Evolutionary conservation across 495 filamentous ascomycete genomes (phyloP).

Genomic region (Hyphodiscus hymeniophilus): DNA sequence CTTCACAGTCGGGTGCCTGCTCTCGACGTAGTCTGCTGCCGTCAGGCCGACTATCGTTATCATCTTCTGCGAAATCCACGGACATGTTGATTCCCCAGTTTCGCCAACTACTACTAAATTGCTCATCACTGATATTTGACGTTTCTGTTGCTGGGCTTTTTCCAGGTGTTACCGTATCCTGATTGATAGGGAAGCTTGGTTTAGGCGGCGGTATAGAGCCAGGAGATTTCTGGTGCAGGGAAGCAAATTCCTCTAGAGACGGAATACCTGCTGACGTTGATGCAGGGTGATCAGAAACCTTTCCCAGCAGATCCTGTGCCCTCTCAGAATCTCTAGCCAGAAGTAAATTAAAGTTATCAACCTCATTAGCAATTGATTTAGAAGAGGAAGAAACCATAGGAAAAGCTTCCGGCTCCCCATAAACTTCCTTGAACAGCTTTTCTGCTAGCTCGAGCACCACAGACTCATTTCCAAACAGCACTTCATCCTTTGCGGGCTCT

Average conservation of each 20-base stretch:
- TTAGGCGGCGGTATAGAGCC: background rate
- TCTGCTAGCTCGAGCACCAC: slow-evolving; percentile 35
- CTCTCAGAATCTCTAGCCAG: slow-evolving; percentile 8
- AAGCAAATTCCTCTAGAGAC: no score
- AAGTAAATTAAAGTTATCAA: slow-evolving; percentile 14
- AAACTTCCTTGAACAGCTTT: slow-evolving; percentile 36
- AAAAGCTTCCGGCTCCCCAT: slow-evolving; percentile 9
- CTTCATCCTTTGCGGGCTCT: slow-evolving; percentile 84
- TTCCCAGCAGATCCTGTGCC: background rate
- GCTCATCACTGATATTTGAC: background rate
- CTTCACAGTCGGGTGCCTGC: background rate
- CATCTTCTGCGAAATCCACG: slow-evolving; percentile 20
- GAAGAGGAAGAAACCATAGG: background rate
- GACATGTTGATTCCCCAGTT: slow-evolving; percentile 33
- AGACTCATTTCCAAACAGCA: slow-evolving; percentile 60
- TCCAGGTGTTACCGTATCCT: background rate
- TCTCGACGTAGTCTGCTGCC: background rate
- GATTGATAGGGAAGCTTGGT: background rate
- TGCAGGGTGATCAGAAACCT: background rate
- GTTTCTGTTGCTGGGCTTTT: background rate
- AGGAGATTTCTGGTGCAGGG: background rate
- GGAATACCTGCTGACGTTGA: background rate
- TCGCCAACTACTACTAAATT: background rate
- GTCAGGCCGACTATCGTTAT: slow-evolving; percentile 15
- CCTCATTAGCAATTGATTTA: background rate